Conservation (phyloP, 163 green algal species). For the Volvox carteri region DNA sequence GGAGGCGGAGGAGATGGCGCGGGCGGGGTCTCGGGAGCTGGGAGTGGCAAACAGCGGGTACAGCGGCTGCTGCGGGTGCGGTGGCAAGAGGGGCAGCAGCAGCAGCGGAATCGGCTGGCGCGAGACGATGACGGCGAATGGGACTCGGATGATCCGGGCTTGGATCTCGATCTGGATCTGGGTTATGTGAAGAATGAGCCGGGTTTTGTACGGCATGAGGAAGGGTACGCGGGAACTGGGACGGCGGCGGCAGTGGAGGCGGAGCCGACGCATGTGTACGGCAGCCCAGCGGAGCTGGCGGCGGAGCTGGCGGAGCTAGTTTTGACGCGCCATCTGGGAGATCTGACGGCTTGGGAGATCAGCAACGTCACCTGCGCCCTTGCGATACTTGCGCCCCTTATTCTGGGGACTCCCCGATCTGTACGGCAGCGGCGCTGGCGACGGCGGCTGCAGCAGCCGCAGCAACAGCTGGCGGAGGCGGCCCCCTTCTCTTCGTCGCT, state of each 20-base stretch:
- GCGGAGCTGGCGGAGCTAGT: conserved; percentile 1
- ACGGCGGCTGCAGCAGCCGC: neutral
- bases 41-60: too few relatives aligned
- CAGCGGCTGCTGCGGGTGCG: too few relatives aligned
- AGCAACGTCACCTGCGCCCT: conserved; percentile 42
- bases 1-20: too few relatives aligned
- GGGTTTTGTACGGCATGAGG: too few relatives aligned
- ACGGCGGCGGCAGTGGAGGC: neutral
- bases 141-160: neutral
- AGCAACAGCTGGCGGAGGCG: too few relatives aligned
- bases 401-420: neutral
- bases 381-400: neutral
- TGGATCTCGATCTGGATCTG: neutral
- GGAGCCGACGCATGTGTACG: neutral
- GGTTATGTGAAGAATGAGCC: neutral
- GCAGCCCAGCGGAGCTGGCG: conserved; percentile 7
- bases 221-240: too few relatives aligned
- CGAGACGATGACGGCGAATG: neutral
- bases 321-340: neutral
- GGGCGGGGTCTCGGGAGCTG: too few relatives aligned
- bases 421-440: neutral
- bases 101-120: neutral
- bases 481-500: too few relatives aligned
- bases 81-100: too few relatives aligned
- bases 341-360: conserved; percentile 16